Evolutionary conservation across 768 basidiomycete genomes (phyloP).

Genomic region (Tephrocybe sp.): DNA sequence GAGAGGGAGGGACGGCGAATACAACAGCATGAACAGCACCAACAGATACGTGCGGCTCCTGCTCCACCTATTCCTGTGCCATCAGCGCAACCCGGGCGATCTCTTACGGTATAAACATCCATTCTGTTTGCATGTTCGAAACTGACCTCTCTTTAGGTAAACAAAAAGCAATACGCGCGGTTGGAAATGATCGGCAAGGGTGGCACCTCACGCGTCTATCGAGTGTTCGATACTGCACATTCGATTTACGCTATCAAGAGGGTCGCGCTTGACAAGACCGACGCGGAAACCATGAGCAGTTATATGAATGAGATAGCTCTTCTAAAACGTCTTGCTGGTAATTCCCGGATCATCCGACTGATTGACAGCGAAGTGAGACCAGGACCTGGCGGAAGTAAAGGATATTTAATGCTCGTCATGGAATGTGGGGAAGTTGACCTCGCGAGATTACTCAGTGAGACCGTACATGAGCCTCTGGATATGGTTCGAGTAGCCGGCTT

Average conservation of each 20-base stretch:
- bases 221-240: constrained; percentile 74
- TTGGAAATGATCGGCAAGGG: constrained; percentile 92
- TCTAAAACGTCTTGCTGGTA: constrained; percentile 91
- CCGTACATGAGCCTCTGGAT: constrained; percentile 81
- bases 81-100: constrained; percentile 37
- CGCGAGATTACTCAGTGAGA: constrained; percentile 79
- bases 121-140: background rate
- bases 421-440: constrained; percentile 96
- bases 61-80: constrained; percentile 32
- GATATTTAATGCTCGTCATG: constrained; percentile 85
- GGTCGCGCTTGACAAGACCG: constrained; percentile 86
- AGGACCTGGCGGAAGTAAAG: constrained; percentile 68
- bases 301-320: constrained; percentile 97
- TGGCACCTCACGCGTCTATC: constrained; percentile 94
- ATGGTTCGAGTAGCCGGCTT: constrained; percentile 95
- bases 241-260: constrained; percentile 91
- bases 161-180: constrained; percentile 80
- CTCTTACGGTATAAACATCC: constrained; percentile 36
- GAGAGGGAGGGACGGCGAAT: constrained; percentile 33
- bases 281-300: constrained; percentile 83
- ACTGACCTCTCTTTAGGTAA: constrained; percentile 47
- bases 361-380: constrained; percentile 88
- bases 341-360: constrained; percentile 87
- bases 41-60: constrained; percentile 32
- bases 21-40: constrained; percentile 30